phyloP scores from a whole-genome alignment of 2,329 filamentous ascomycete species.

The Alternaria metachromatica region DNA sequence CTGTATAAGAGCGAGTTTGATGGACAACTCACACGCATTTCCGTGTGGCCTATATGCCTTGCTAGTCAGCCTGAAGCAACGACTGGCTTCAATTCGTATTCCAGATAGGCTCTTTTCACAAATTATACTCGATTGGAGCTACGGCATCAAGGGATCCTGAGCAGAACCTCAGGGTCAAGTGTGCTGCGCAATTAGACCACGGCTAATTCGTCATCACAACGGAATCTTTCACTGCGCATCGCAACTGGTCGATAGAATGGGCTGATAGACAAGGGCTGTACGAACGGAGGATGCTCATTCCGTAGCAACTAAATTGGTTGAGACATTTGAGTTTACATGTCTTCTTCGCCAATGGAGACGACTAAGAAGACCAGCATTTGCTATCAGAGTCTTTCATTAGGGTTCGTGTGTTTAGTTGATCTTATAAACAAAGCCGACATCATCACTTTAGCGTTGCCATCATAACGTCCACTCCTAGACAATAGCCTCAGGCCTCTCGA shows the following conservation, averaged over 20 bases:
- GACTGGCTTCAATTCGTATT: not conserved
- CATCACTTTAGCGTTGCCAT: not conserved
- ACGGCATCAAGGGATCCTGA: not conserved
- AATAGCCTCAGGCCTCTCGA: slow-evolving; percentile 36
- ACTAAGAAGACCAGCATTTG: not conserved
- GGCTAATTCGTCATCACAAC: not conserved
- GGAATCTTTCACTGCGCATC: not conserved
- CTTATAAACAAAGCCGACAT: not conserved
- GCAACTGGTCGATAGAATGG: not conserved
- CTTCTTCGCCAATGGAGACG: not conserved
- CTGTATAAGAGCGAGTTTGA: not conserved
- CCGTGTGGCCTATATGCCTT: not conserved
- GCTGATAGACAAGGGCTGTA: not conserved
- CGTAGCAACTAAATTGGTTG: not conserved
- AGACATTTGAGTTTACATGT: not conserved
- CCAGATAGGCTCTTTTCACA: not conserved
- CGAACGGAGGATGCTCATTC: not conserved
- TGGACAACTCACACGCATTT: not conserved
- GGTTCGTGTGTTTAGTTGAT: not conserved
- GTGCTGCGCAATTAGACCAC: not conserved
- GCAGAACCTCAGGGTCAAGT: not conserved
- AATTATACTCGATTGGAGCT: not conserved
- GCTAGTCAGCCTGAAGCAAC: not conserved
- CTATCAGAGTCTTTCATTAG: not conserved
- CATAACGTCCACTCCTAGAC: slow-evolving; percentile 18